Conservation (phyloP, 1,284 basidiomycete genomes). For the Apiotrichum gracile region DNA sequence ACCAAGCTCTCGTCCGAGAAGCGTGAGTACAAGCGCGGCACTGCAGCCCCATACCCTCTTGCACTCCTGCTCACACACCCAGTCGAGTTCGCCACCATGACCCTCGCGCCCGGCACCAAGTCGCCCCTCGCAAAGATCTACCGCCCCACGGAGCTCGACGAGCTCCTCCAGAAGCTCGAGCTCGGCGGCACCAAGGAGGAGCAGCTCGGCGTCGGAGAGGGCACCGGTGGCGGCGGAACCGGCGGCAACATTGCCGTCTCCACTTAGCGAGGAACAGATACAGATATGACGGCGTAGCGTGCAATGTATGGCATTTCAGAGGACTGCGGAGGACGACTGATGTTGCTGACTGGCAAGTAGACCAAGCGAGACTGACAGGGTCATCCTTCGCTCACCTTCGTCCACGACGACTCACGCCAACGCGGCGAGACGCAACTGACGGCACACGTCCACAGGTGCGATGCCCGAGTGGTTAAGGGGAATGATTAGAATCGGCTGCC, state of each 20-base stretch:
- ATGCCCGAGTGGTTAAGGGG: too few relatives aligned
- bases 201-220: slow-evolving; percentile 40
- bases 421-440: too few relatives aligned
- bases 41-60: too few relatives aligned
- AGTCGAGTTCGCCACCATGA: slow-evolving; percentile 96
- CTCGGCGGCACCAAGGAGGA: slow-evolving; percentile 76
- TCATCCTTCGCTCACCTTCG: too few relatives aligned
- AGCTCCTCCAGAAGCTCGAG: slow-evolving; percentile 72
- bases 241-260: slow-evolving; percentile 43
- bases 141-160: slow-evolving; percentile 84
- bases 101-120: slow-evolving; percentile 69
- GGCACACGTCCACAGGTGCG: too few relatives aligned
- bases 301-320: slow-evolving; percentile 2
- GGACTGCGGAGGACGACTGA: not conserved
- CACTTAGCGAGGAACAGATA: slow-evolving; percentile 21
- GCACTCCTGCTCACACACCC: slow-evolving; percentile 1
- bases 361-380: too few relatives aligned
- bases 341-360: too few relatives aligned
- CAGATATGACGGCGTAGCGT: not conserved
- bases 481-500: too few relatives aligned
- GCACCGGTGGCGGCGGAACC: slow-evolving; percentile 44
- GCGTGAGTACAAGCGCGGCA: slow-evolving; percentile 53
- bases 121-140: slow-evolving; percentile 89
- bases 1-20: slow-evolving; percentile 94
- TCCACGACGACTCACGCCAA: too few relatives aligned